These are phyloP conservation scores for Termitomyces heimii DNA, from an alignment of 768 basidiomycete genomes.

Conservation along the genomic window DNA sequence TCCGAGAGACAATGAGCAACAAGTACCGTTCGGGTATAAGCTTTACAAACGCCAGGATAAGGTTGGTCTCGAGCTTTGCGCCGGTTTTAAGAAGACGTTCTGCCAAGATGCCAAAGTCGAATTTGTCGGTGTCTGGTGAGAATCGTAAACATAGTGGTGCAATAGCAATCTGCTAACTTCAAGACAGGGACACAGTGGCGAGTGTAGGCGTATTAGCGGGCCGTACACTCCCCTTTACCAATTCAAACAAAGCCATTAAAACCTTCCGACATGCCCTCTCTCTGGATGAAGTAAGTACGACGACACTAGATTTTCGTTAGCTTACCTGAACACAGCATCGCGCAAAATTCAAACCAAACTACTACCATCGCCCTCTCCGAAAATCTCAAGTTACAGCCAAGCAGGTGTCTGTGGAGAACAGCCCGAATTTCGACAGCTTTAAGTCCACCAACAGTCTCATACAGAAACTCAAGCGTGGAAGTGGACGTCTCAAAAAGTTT, in stretches of 20 bases:
- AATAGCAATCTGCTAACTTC: neutral
- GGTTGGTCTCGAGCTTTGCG: conserved; percentile 38
- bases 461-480: conserved; percentile 2
- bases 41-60: conserved; percentile 53
- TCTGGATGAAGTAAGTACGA: conserved; percentile 59
- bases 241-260: conserved; percentile 55
- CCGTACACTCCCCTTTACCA: conserved; percentile 61
- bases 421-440: conserved; percentile 2
- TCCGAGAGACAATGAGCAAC: conserved; percentile 59
- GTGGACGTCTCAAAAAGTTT: neutral
- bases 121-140: conserved; percentile 76
- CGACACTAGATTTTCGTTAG: no score
- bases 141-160: neutral
- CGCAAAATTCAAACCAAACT: conserved; percentile 57
- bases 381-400: conserved; percentile 12
- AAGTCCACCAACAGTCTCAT: conserved; percentile 2
- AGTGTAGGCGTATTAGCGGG: conserved; percentile 65
- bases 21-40: conserved; percentile 70
- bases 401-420: conserved; percentile 22
- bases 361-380: conserved; percentile 45
- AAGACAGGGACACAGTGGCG: conserved; percentile 73
- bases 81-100: conserved; percentile 71
- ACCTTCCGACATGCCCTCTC: conserved; percentile 74
- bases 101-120: conserved; percentile 64
- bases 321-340: conserved; percentile 41